Evolutionary conservation across 2,329 filamentous ascomycete species (phyloP).

Genomic region (Periconia macrospinosa): DNA sequence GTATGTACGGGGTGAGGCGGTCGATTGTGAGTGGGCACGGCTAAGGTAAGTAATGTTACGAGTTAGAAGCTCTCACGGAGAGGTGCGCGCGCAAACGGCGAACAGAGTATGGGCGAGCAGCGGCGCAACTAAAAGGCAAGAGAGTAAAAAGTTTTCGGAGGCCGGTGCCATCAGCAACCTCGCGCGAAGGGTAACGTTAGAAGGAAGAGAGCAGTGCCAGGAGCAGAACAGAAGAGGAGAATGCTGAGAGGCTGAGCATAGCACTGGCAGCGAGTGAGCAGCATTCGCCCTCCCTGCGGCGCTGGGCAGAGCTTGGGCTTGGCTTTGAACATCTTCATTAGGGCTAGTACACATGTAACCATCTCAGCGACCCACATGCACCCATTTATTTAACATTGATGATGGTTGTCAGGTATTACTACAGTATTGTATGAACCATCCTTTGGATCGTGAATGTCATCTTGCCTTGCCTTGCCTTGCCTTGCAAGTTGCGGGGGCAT

Average conservation of each 20-base stretch:
- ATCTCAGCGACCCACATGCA: too few relatives aligned
- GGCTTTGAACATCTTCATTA: not conserved
- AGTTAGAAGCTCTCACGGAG: slow-evolving; percentile 33
- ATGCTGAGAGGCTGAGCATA: not conserved
- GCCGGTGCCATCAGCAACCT: slow-evolving; percentile 8
- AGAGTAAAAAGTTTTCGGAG: not conserved
- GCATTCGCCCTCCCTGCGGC: too few relatives aligned
- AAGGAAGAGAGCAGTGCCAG: not conserved
- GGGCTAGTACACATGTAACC: not conserved
- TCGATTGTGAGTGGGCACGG: slow-evolving; percentile 14
- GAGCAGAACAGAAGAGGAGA: not conserved
- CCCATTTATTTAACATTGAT: too few relatives aligned
- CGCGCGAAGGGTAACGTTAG: not conserved
- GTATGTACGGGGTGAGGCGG: slow-evolving; percentile 11
- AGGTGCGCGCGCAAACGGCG: slow-evolving; percentile 19
- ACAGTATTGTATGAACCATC: too few relatives aligned
- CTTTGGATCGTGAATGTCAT: too few relatives aligned
- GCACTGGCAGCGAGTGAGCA: too few relatives aligned
- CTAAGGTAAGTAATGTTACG: slow-evolving; percentile 1
- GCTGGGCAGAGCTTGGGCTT: not conserved
- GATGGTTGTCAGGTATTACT: too few relatives aligned
- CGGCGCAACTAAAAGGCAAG: not conserved
- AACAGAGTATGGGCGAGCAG: slow-evolving; percentile 7
- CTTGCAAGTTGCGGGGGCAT: too few relatives aligned
- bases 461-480: too few relatives aligned